A percentile compares a stretch with the other conserved stretches of the same genome.
Evolutionary conservation across 1,284 basidiomycete genomes (phyloP).

Genomic region (Dichomitus squalens): DNA sequence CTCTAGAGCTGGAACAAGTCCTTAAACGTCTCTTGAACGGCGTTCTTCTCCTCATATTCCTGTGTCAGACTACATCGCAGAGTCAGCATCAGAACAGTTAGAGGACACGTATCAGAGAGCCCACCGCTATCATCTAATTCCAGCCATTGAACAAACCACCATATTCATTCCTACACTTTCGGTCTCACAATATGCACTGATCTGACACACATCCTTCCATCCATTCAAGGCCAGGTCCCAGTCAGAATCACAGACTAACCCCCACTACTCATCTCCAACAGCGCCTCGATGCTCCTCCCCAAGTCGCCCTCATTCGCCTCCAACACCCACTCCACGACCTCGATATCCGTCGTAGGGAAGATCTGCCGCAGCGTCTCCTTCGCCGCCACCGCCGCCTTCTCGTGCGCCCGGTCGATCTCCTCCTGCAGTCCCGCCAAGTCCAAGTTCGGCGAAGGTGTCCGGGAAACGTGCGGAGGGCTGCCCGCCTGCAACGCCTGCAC

Average conservation of each 20-base stretch:
- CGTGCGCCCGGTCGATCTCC: constrained; percentile 80
- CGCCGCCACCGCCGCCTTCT: constrained; percentile 65
- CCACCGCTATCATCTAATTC: too few species aligned
- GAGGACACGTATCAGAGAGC: too few species aligned
- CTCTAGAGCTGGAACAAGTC: background rate
- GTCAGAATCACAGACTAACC: constrained; percentile 23
- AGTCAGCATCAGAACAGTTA: too few species aligned
- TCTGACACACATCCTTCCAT: background rate
- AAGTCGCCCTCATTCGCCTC: constrained; percentile 88
- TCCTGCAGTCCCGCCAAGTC: constrained; percentile 72
- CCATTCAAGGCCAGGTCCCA: background rate
- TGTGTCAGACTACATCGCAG: too few species aligned
- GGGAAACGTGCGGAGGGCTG: constrained; percentile 46
- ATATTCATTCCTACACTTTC: too few species aligned
- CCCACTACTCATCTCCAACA: constrained; percentile 77
- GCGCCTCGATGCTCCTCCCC: constrained; percentile 84
- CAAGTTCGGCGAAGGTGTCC: constrained; percentile 69
- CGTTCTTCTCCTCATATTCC: too few species aligned
- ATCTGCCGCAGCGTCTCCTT: constrained; percentile 81
- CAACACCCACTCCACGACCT: constrained; percentile 85
- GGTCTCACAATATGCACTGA: too few species aligned
- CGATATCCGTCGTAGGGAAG: constrained; percentile 80
- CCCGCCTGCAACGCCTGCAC: constrained; percentile 39
- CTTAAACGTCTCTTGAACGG: background rate
- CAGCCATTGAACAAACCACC: too few species aligned